Base-by-base conservation (phyloP, 257 asterid species). In the Ligustrum vulgare region DNA sequence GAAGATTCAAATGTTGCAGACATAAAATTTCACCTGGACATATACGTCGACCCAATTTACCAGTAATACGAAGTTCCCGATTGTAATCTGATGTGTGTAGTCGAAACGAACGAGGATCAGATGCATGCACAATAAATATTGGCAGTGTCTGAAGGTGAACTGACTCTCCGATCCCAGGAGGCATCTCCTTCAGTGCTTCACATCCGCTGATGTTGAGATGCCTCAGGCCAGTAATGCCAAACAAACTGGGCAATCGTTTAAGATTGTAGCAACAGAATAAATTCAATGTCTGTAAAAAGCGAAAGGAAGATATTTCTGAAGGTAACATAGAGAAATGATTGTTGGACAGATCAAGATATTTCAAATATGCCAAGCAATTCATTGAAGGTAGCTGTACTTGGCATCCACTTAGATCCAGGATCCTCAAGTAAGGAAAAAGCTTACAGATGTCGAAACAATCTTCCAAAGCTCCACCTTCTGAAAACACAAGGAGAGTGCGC, bases 121-220 rank as follows among this genome's bases (percentile, higher is more conserved):
- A n/a, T n/a, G n/a, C n/a, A n/a, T n/a, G 9, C 39, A 5, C 84
- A 36, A 83, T 64, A 39, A 71, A 80, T 51, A 75, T 75, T 0
- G 78, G 79, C 71, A 84, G 56, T 1, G 87, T 84, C 67, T 72
- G 87, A 72, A 80, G 85, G 54, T 47, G 45, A 25, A 51, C 25
- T 28, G 80, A 69, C 4, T 35, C 4, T 22, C 34, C 15, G 23
- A 80, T 71, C 16, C 62, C 68, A 11, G 9, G 0, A 10, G 87
- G 85, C 78, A 80, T 71, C 33, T 66, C 75, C 35, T 18, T 10
- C n/a, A 84, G 75, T 33, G 75, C 72, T 73, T 73, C 82, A 73
- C 84, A 76, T 41, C 86, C 81, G 31, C 66, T 49, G 54, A 82
- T 51, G 39, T 75, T 35, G 15, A 79, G 74, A 51, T 82, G 83